Evolutionary conservation across 345 rosid species (phyloP).

Genomic region (Populus tremula): DNA sequence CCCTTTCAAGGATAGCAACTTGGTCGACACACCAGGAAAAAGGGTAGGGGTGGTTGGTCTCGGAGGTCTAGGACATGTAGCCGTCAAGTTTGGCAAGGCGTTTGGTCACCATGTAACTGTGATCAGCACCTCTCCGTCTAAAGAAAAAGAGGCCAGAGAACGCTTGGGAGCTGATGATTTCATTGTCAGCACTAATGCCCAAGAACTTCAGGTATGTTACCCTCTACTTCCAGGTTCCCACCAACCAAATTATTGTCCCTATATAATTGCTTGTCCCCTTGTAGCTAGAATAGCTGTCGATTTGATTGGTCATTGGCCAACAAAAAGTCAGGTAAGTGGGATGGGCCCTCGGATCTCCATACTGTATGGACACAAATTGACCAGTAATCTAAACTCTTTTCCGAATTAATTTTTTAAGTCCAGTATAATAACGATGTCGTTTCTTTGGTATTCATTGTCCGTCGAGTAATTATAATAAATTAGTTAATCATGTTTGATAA

Average conservation of each 20-base stretch:
- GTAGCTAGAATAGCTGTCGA: too few relatives aligned
- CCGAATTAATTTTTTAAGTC: too few relatives aligned
- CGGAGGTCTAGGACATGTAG: conserved; percentile 57
- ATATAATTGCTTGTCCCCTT: too few relatives aligned
- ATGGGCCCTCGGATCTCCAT: too few relatives aligned
- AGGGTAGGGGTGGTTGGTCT: conserved; percentile 51
- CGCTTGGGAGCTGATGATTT: conserved; percentile 54
- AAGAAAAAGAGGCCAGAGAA: conserved; percentile 48
- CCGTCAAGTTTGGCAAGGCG: conserved; percentile 55
- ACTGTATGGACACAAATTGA: too few relatives aligned
- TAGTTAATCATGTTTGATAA: too few relatives aligned
- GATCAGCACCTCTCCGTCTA: conserved; percentile 58
- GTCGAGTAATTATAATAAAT: too few relatives aligned
- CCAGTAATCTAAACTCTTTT: too few relatives aligned
- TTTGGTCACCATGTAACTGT: conserved; percentile 59
- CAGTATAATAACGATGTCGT: too few relatives aligned
- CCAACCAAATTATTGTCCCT: neutral
- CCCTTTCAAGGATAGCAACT: conserved; percentile 46
- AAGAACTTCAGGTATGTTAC: conserved; percentile 45
- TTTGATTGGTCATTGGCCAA: too few relatives aligned
- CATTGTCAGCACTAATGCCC: conserved; percentile 42
- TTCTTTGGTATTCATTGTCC: too few relatives aligned
- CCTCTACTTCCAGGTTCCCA: neutral
- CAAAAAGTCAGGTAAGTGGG: too few relatives aligned
- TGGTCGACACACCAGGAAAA: conserved; percentile 34